phyloP scores from a whole-genome alignment of 331 rosid species.

The Acacia pycnantha region DNA sequence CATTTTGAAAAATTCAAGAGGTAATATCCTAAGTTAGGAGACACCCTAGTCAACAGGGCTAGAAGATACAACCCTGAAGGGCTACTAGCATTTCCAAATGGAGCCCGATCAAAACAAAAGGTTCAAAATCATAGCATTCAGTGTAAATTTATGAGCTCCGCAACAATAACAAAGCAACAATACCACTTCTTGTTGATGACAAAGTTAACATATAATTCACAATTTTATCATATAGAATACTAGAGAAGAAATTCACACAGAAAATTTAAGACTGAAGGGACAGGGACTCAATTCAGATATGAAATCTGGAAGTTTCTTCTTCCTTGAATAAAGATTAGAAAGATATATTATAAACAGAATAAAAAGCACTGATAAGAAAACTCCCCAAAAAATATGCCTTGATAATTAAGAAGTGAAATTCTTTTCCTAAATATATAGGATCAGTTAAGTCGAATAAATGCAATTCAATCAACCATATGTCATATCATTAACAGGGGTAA shows the following conservation, averaged over 20 bases:
- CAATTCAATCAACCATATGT: constrained; percentile 1
- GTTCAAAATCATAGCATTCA: not conserved
- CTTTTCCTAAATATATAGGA: not conserved
- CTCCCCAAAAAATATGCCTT: not conserved
- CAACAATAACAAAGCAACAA: not conserved
- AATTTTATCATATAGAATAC: not conserved
- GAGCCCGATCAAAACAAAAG: not conserved
- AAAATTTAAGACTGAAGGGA: not conserved
- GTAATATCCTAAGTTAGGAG: not conserved
- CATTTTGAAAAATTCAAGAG: not conserved
- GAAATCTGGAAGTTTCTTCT: constrained; percentile 7
- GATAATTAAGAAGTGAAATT: not conserved
- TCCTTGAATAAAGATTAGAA: not conserved
- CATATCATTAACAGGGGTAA: constrained; percentile 27
- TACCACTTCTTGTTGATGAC: not conserved
- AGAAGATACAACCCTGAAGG: not conserved
- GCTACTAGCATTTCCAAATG: not conserved
- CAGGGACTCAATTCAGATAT: not conserved
- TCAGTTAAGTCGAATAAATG: not conserved
- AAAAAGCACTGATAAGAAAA: not conserved
- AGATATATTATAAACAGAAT: not conserved
- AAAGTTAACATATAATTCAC: not conserved
- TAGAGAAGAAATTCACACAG: not conserved
- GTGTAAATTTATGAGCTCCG: not conserved
- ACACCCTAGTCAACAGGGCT: not conserved